Percentiles rank a stretch among this genome's conserved stretches.
Conservation (phyloP, 805 yeast genomes). For the Schizosaccharomyces japonicus region DNA sequence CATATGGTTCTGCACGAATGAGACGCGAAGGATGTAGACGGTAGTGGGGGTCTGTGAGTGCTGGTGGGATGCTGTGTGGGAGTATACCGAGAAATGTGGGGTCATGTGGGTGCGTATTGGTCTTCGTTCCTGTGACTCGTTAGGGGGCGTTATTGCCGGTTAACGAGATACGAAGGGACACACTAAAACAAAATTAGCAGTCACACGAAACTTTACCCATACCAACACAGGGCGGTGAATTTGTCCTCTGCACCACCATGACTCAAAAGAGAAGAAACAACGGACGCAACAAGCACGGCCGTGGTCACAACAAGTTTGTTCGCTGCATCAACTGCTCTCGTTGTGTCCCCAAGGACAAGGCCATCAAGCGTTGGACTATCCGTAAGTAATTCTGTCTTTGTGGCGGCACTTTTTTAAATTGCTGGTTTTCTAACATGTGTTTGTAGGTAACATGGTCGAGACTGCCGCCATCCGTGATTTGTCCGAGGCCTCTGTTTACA, state of each 20-base stretch:
- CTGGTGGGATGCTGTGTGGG: too few species aligned
- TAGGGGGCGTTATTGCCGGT: too few species aligned
- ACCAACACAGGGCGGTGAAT: neutral
- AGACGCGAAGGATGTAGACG: too few species aligned
- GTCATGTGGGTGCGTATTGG: too few species aligned
- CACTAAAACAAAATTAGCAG: conserved; percentile 1
- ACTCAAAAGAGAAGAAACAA: conserved; percentile 99
- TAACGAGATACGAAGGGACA: too few species aligned
- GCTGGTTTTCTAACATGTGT: neutral
- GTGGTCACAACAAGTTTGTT: conserved; percentile 99
- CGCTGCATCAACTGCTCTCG: conserved; percentile 99
- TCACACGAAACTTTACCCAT: neutral
- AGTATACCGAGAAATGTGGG: too few species aligned
- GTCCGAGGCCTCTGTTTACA: conserved; percentile 97
- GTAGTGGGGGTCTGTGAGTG: too few species aligned
- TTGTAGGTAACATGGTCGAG: conserved; percentile 98
- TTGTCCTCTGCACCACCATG: conserved; percentile 28
- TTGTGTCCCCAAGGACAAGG: conserved; percentile 98
- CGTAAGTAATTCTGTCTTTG: neutral
- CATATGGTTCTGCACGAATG: neutral
- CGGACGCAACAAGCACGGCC: conserved; percentile 99
- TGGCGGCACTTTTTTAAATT: neutral
- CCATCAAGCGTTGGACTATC: conserved; percentile 95
- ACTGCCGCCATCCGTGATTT: conserved; percentile 84
- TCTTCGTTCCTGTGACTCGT: too few species aligned